Base-by-base conservation (phyloP, 164 flowering plant genomes). In the Echeveria elegans region DNA sequence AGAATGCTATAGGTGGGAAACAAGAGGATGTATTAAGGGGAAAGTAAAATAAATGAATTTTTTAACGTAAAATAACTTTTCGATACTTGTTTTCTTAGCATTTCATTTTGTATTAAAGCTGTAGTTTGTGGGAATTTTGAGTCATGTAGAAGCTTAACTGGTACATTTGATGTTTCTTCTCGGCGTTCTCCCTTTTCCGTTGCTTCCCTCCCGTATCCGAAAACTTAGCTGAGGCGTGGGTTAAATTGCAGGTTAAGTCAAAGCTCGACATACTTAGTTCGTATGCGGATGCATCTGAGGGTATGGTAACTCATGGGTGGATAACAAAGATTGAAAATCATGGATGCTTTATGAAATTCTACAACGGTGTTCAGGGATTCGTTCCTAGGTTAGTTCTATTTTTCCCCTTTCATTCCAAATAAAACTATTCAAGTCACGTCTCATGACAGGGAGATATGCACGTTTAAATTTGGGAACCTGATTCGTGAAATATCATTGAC, bases 331-430 rank as follows among this genome's bases (percentile, higher is more conserved):
- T 92, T 63, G 96, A 91, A 71, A 82, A 77, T 16, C 88, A 89
- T 83, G 96, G 99, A 34, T 95, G 99, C 80, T 86, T 88, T 83
- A 91, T 95, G 30, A 84, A 85, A 66, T 95, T 95, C 73, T 95
- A 92, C 78, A 95, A 88, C 85, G 97, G 97, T 66, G 94, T 95
- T 66, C 89, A 89, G 75, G 99, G 99, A 70, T 87, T 92, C 79
- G 90, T 82, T 45, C 87, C 95, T 30, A 83, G 96, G 99, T 77
- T 63, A 71, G 82, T 70, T 38, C 34, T 60, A 15, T 11, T 43
- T 11, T 37, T 32, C 8, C 31, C 26, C 7, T 24, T 6, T 52
- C 14, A 6, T 52, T 23, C 58, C 28, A 52, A 21, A 12, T 52
- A 19, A 24, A 12, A 21, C 3, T 52, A 8, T 21, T 52, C 28